Base-by-base conservation (phyloP, 108 stramenopile genomes). In the Parmales sp. region DNA sequence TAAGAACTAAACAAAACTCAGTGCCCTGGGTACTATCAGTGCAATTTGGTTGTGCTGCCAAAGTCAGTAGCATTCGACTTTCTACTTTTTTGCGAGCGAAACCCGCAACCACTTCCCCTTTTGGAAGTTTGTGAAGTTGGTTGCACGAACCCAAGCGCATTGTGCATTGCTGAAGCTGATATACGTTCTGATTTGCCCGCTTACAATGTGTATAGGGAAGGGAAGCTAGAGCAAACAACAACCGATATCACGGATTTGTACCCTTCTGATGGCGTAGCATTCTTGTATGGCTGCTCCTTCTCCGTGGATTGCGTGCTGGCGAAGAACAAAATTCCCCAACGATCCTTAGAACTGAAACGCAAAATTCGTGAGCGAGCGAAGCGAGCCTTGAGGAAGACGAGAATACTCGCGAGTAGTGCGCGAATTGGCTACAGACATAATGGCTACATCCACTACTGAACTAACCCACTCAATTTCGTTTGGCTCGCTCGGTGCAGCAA, bases 41-140 rank as follows among this genome's bases (percentile, higher is more conserved):
- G 86, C 67, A 95, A 95, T 75, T 64, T 95, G 36, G 87, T 91
- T 16, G 80, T 90, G 18, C 67, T 95, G 66, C 89, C 86, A 41
- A 77, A 74, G 0, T 76, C 54, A 19, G 22, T 65, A 43, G 89
- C 94, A 1, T 86, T 81, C 71, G 94, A 95, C 60, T 95, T 95
- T 73, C 65, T 84, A 20, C 74, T 85, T 25, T 95, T 95, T 77
- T 95, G 94, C 77, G 83, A 90, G 69, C 77, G 83, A 37, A 95
- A 95, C 68, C 81, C 86, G 25, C 77, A 86, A 68, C 77, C 90
- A 23, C 90, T 89, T 67, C 94, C 94, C 8, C 70, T 95, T 43
- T 78, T 95, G 48, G 90, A 90, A 63, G 87, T 91, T 0, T 79
- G 76, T 38, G 86, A 89, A 66, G 83, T 83, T 43, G 41, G 41